Percentiles rank a stretch among this genome's conserved stretches.
Conservation (phyloP, 2,329 filamentous ascomycete species). For the Erysiphe pisi region DNA sequence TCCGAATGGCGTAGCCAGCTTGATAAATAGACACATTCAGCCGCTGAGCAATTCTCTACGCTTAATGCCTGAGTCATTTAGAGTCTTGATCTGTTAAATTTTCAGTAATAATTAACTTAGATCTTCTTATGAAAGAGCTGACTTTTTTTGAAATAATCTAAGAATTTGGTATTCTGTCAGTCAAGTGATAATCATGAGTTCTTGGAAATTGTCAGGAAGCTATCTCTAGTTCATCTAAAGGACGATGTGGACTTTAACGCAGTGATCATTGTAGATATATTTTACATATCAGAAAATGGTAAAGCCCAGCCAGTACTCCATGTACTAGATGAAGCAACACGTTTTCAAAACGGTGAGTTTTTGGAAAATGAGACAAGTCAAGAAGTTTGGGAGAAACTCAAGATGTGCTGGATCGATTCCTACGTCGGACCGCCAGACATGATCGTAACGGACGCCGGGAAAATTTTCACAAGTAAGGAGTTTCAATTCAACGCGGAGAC, state of each 20-base stretch:
- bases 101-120: too few species aligned
- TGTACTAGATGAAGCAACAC: background rate
- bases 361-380: background rate
- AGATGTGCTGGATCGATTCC: background rate
- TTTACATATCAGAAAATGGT: background rate
- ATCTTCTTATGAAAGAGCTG: too few species aligned
- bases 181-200: background rate
- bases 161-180: background rate
- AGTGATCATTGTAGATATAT: background rate
- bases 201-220: background rate
- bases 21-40: too few species aligned
- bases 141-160: too few species aligned
- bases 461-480: background rate
- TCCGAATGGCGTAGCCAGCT: too few species aligned
- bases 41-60: too few species aligned
- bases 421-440: background rate
- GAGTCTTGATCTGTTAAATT: too few species aligned
- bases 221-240: background rate
- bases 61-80: too few species aligned
- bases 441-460: background rate
- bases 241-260: background rate
- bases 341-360: background rate
- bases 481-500: background rate
- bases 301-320: background rate
- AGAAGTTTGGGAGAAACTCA: background rate